These are phyloP conservation scores for Lactarius psammicola DNA, from an alignment of 768 basidiomycete genomes.

Conservation along the genomic window DNA sequence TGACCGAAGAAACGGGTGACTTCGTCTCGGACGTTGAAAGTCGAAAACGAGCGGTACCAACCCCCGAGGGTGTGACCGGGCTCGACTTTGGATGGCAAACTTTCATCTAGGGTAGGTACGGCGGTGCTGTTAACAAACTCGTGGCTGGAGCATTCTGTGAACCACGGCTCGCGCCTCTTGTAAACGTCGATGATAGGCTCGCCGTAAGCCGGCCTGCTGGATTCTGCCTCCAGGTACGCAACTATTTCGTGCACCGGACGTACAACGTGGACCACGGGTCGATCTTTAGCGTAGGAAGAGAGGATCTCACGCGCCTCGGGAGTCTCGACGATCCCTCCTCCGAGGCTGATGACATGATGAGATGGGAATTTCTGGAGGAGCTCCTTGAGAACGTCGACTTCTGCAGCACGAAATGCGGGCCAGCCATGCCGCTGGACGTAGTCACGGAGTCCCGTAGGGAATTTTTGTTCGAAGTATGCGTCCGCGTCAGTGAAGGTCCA, in stretches of 20 bases:
- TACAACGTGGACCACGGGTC: slow-evolving; percentile 81
- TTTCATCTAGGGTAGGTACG: slow-evolving; percentile 27
- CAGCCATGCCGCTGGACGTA: slow-evolving; percentile 86
- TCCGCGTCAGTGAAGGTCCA: slow-evolving; percentile 88
- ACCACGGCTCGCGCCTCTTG: slow-evolving; percentile 83
- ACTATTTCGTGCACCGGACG: slow-evolving; percentile 81
- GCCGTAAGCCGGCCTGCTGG: slow-evolving; percentile 81
- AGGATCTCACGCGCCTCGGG: slow-evolving; percentile 70
- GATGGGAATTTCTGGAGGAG: slow-evolving; percentile 56
- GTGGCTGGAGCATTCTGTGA: slow-evolving; percentile 73
- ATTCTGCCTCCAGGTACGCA: slow-evolving; percentile 72
- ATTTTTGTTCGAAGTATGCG: slow-evolving; percentile 62
- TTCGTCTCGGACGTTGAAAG: slow-evolving; percentile 56
- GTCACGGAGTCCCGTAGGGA: slow-evolving; percentile 59
- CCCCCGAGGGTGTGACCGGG: too few relatives aligned
- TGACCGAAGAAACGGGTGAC: slow-evolving; percentile 86
- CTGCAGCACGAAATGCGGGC: slow-evolving; percentile 84
- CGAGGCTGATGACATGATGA: slow-evolving; percentile 81
- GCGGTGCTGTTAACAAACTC: slow-evolving; percentile 78
- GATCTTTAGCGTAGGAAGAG: slow-evolving; percentile 57
- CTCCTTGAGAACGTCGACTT: slow-evolving; percentile 65
- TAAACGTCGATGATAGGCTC: slow-evolving; percentile 86
- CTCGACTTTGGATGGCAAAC: slow-evolving; percentile 30
- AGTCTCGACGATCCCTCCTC: slow-evolving; percentile 93
- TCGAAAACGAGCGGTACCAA: too few relatives aligned